These are phyloP conservation scores for Euphorbia corollata DNA, from an alignment of 441 rosid species.

Conservation along the genomic window DNA sequence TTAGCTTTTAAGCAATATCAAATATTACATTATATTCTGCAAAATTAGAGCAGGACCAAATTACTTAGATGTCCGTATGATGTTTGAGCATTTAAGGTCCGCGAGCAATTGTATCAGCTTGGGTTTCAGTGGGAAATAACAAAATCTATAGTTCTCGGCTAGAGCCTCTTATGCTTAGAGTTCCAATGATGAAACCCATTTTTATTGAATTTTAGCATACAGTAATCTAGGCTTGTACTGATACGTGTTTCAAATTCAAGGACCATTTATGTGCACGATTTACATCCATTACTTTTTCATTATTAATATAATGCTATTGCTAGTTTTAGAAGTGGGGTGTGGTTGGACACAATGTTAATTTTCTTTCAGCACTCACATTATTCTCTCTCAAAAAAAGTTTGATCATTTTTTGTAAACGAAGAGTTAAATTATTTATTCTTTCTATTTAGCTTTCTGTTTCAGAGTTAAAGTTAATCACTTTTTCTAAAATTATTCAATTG, in stretches of 20 bases:
- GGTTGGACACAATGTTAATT: not conserved
- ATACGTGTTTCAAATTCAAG: not conserved
- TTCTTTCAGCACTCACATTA: too few relatives aligned
- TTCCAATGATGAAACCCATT: not conserved
- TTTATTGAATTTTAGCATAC: not conserved
- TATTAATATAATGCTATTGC: too few relatives aligned
- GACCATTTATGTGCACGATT: not conserved
- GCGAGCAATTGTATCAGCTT: not conserved
- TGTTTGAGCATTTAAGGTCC: not conserved
- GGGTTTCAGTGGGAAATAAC: not conserved
- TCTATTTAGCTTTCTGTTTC: too few relatives aligned
- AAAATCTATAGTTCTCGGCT: too few relatives aligned
- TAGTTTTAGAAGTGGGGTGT: too few relatives aligned
- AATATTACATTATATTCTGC: not conserved
- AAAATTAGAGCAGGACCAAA: not conserved
- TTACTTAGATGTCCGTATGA: not conserved
- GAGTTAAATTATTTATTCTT: not conserved
- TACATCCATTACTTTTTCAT: not conserved
- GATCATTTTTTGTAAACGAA: not conserved
- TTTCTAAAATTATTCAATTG: conserved; percentile 4
- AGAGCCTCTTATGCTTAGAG: too few relatives aligned
- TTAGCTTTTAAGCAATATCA: not conserved
- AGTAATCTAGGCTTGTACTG: not conserved
- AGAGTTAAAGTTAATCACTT: not conserved
- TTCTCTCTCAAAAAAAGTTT: not conserved